phyloP scores from a whole-genome alignment of 352 stramenopile species.

The Pythium angustatum region DNA sequence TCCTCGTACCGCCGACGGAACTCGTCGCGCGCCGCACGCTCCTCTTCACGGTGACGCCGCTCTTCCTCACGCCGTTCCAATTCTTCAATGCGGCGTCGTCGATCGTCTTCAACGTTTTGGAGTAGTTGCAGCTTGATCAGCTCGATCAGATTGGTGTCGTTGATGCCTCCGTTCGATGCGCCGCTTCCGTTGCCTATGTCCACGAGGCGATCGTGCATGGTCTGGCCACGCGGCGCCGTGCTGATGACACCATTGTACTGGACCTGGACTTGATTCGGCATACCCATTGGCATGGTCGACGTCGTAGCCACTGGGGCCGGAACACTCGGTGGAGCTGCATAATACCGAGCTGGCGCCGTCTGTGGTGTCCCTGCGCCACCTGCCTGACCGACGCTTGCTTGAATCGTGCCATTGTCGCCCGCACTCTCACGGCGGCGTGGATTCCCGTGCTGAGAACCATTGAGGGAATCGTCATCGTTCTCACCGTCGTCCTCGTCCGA shows the following conservation, averaged over 20 bases:
- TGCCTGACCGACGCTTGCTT: too few species aligned
- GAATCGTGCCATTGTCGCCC: not conserved
- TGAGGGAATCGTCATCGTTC: slow-evolving; percentile 10
- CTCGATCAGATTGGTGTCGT: slow-evolving; percentile 20
- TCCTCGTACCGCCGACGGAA: slow-evolving; percentile 27
- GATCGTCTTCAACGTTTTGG: slow-evolving; percentile 26
- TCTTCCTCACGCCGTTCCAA: slow-evolving; percentile 21
- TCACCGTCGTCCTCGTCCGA: slow-evolving; percentile 15
- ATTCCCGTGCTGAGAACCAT: not conserved
- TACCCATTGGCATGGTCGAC: not conserved
- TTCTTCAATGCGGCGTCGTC: slow-evolving; percentile 15
- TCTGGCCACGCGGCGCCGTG: not conserved
- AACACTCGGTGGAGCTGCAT: not conserved
- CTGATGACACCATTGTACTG: not conserved
- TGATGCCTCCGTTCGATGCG: not conserved
- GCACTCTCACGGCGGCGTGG: slow-evolving; percentile 1
- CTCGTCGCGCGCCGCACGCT: slow-evolving; percentile 23
- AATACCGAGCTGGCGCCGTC: not conserved
- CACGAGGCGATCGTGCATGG: slow-evolving; percentile 2
- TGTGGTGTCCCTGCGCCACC: too few species aligned
- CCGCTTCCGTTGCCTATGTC: not conserved
- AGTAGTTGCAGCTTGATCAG: slow-evolving; percentile 30
- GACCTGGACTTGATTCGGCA: not conserved
- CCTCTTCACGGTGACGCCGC: slow-evolving; percentile 22
- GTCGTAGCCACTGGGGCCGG: not conserved